Evolutionary conservation across 352 stramenopile genomes (phyloP), one percentile per base, ranked within the genome.

Genomic region (Stephanocyclus meneghinianus): DNA sequence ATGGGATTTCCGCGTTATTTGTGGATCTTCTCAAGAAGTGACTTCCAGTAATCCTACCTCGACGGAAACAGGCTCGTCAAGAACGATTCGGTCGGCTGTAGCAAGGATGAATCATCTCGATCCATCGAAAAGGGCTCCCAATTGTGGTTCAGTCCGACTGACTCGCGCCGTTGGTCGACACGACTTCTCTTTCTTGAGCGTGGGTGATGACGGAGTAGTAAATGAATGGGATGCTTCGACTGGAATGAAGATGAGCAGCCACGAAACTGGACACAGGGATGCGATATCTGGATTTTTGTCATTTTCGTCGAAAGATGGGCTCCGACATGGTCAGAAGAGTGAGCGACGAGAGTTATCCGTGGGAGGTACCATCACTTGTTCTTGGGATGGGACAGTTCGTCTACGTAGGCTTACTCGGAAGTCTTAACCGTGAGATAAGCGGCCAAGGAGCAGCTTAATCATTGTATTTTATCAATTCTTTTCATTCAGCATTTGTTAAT

Each of bases 1-100:
- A 65, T 94, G 89, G 89, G 89, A 94, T 73, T 93, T 94, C 60
- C 70, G 89, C 40, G 71, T 76, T 0, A 70, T 94, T 35, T 91
- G 87, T 32, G 67, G 78, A n/a, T 51, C 44, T 53, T 64, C 29
- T 45, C 21, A 35, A 35, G 64, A 76, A 26, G 48, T 30, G 8
- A 63, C 50, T 26, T 45, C 69, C 21, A 47, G 40, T 21, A 50
- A 53, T 30, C 78, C 68, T 71, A 16, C 5, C 51, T 16, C n/a
- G 5, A 35, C 26, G 9, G 51, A 60, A 35, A 26, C 32, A 35
- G 37, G 40, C 18, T 81, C 56, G n/a, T 76, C 56, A 21, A 85
- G 81, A 69, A 80, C 81, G 11, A 72, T 92, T 44, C 71, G 89
- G 26, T 32, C 72, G 11, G 82, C 87, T 2, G 45, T 83, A 35